Conservation (phyloP, 805 yeast species). For the Metschnikowia bowlesiae region DNA sequence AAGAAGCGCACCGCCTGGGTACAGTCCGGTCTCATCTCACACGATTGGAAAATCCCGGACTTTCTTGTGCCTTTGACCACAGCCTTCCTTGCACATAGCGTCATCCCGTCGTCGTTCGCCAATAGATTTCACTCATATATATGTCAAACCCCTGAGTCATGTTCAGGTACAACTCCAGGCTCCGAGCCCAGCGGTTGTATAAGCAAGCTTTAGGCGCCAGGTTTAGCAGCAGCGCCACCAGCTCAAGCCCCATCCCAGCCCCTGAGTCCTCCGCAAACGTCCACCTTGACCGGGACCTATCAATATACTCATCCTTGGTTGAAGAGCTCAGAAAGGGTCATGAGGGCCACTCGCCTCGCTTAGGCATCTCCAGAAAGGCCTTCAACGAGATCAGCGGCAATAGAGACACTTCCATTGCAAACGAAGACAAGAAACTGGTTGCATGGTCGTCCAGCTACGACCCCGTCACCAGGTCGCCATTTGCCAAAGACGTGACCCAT, state of each 20-base stretch:
- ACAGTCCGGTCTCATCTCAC: constrained; percentile 4
- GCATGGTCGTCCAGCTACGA: constrained; percentile 42
- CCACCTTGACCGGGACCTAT: constrained; percentile 7
- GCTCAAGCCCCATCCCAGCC: neutral
- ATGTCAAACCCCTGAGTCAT: neutral
- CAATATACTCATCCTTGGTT: constrained; percentile 12
- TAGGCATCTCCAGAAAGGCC: constrained; percentile 9
- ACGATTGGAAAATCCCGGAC: constrained; percentile 2
- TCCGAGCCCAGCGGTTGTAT: neutral
- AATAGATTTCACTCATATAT: neutral
- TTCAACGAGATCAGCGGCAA: constrained; percentile 14
- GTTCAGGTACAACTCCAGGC: neutral
- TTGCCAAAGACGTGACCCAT: constrained; percentile 56
- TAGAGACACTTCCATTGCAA: constrained; percentile 7
- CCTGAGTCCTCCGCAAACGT: neutral
- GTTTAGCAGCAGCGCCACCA: neutral
- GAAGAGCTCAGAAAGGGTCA: constrained; percentile 14
- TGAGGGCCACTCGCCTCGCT: neutral
- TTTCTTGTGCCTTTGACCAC: neutral
- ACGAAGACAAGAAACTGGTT: constrained; percentile 11
- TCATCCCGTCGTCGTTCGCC: too few species aligned
- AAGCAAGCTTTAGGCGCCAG: neutral
- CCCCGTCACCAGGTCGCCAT: constrained; percentile 38
- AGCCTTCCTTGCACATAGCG: neutral
- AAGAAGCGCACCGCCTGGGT: neutral